phyloP scores from a whole-genome alignment of 2,329 filamentous ascomycete species.

The Paraconiothyrium brasiliense region DNA sequence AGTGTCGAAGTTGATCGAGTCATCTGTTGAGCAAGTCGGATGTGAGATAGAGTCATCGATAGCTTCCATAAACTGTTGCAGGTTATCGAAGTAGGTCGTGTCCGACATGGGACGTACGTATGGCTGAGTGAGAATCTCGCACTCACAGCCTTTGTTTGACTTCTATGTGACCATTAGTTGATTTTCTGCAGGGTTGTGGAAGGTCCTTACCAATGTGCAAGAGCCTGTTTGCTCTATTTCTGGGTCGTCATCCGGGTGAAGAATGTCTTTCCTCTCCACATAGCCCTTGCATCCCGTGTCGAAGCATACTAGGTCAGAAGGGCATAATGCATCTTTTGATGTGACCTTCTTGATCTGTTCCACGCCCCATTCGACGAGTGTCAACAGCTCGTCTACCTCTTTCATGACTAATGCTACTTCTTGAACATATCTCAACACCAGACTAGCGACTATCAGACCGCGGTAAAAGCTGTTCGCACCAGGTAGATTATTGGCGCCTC shows the following conservation, averaged over 20 bases:
- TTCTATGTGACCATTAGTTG: not conserved
- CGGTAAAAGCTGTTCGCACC: not conserved
- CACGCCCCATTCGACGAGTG: slow-evolving; percentile 1
- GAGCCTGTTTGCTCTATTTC: slow-evolving; percentile 3
- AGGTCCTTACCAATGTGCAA: slow-evolving; percentile 1
- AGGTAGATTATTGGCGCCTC: not conserved
- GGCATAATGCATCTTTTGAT: not conserved
- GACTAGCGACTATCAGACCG: slow-evolving; percentile 2
- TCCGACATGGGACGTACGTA: not conserved
- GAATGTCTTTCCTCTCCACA: not conserved
- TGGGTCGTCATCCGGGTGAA: not conserved
- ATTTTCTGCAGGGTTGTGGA: not conserved
- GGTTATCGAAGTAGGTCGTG: not conserved
- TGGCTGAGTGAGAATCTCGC: slow-evolving; percentile 1
- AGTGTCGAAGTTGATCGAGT: slow-evolving; percentile 5
- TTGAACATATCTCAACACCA: slow-evolving; percentile 6
- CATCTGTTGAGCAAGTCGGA: not conserved
- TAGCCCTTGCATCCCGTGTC: slow-evolving; percentile 1
- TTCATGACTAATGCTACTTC: not conserved
- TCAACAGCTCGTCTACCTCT: slow-evolving; percentile 1
- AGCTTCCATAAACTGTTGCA: slow-evolving; percentile 6
- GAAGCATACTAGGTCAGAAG: not conserved
- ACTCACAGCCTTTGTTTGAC: slow-evolving; percentile 4
- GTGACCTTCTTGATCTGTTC: not conserved
- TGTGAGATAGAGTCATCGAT: slow-evolving; percentile 6